Evolutionary conservation across 2,329 filamentous ascomycete species (phyloP), one percentile per base, ranked within the genome.

Genomic region (Fusarium hostae): DNA sequence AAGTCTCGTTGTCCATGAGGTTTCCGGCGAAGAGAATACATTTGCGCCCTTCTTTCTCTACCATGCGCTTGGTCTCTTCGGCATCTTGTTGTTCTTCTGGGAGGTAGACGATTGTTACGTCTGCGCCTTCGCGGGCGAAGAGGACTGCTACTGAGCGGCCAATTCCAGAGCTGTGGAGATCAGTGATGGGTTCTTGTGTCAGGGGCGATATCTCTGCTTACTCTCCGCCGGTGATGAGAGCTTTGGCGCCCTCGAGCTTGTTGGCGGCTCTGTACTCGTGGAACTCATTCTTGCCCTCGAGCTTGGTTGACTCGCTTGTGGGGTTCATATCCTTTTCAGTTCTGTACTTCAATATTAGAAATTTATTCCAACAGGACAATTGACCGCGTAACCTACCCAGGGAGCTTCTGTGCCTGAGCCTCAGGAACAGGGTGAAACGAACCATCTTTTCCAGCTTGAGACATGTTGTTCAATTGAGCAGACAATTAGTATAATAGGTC

Each of bases 51-150:
- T 86, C 85, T 41, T 83, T 82, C 70, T 89, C 85, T 2, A 90
- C 84, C 70, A 85, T 75, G 37, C 80, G 79, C 72, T 87, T 86
- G 4, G 87, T 89, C 11, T 84, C 82, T 55, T 88, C 79, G 1
- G 88, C 88, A 60, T 90, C 88, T 24, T 82, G 76, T 68, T 89
- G 80, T 78, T 90, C 88, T 32, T 87, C 84, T 5, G 85, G 85
- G 3, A 88, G 82, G 70, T 89, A 87, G 20, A 85, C 83, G 63
- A 89, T 88, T 28, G 82, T 86, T 48, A 88, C 80, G 68, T 89
- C 84, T 18, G 88, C 86, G 3, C 88, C 88, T 74, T 90, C 88
- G 12, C 86, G 82, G 0, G 88, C 88, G 78, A 88, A 88, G 4
- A 89, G 78, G 2, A 89, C 81, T 0, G 87, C 87, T 3, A 88